Percentiles rank a stretch among this genome's conserved stretches.
Conservation (phyloP, 2,329 filamentous ascomycete genomes). For the Myriosclerotinia duriaeana region DNA sequence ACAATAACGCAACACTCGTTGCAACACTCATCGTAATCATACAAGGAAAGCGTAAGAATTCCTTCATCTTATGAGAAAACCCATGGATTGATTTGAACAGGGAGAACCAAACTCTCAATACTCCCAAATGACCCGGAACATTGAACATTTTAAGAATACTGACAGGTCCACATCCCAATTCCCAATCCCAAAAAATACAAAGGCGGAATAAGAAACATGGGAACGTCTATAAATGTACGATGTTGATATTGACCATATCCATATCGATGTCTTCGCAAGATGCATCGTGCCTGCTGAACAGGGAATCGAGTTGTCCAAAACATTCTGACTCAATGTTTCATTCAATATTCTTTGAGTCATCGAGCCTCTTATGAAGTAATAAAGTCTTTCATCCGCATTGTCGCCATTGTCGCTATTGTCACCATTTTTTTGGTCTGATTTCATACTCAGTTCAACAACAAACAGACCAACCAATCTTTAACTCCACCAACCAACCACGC, state of each 20-base stretch:
- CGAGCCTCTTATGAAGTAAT: neutral
- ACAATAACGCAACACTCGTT: neutral
- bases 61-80: neutral
- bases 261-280: slow-evolving; percentile 9
- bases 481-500: neutral
- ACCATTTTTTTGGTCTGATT: too few species aligned
- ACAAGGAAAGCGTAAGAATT: neutral
- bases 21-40: neutral
- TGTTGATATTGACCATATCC: slow-evolving; percentile 22
- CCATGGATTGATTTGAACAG: neutral
- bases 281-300: neutral
- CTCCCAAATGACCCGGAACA: neutral
- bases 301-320: slow-evolving; percentile 8
- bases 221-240: slow-evolving; percentile 29
- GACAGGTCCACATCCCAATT: slow-evolving; percentile 56
- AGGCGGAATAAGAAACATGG: slow-evolving; percentile 48
- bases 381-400: neutral
- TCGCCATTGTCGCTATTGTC: neutral
- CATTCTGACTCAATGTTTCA: slow-evolving; percentile 2
- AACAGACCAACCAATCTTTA: neutral
- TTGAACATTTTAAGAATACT: too few species aligned
- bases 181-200: slow-evolving; percentile 65
- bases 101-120: slow-evolving; percentile 6
- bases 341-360: neutral
- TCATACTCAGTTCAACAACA: too few species aligned